Conservation (phyloP, 73 alveolate genomes). For the Loxodes magnus region DNA sequence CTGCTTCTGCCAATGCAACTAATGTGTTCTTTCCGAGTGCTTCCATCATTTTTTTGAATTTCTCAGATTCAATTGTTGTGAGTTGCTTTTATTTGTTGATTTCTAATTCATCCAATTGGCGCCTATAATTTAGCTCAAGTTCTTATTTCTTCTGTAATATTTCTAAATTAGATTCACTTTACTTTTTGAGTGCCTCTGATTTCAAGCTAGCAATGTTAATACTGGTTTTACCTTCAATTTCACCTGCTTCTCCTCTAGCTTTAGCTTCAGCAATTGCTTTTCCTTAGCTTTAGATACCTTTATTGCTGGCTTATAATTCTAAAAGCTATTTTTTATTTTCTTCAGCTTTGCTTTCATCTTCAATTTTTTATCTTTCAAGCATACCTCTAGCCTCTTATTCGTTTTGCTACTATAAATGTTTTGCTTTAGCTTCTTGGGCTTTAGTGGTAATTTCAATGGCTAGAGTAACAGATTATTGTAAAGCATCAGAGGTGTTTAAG, state of each 20-base stretch:
- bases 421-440: slow-evolving; percentile 70
- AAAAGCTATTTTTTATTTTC: slow-evolving; percentile 23
- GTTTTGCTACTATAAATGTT: slow-evolving; percentile 54
- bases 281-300: slow-evolving; percentile 35
- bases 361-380: slow-evolving; percentile 55
- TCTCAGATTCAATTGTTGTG: slow-evolving; percentile 48
- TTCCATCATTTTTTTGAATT: slow-evolving; percentile 50
- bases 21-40: slow-evolving; percentile 60
- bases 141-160: slow-evolving; percentile 19
- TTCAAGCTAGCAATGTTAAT: slow-evolving; percentile 45
- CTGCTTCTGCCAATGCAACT: slow-evolving; percentile 62
- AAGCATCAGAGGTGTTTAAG: slow-evolving; percentile 45
- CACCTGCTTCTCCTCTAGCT: slow-evolving; percentile 42
- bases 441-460: slow-evolving; percentile 80
- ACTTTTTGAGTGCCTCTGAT: slow-evolving; percentile 36
- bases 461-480: slow-evolving; percentile 63
- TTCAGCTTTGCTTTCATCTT: slow-evolving; percentile 58
- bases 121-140: slow-evolving; percentile 31
- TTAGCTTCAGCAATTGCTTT: slow-evolving; percentile 70
- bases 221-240: slow-evolving; percentile 55
- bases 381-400: slow-evolving; percentile 67
- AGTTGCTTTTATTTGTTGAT: slow-evolving; percentile 38
- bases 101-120: slow-evolving; percentile 44
- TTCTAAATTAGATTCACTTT: slow-evolving; percentile 37
- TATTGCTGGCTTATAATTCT: slow-evolving; percentile 16